Conservation (phyloP, 805 yeast species). For the Nakazawaea molendinolei region DNA sequence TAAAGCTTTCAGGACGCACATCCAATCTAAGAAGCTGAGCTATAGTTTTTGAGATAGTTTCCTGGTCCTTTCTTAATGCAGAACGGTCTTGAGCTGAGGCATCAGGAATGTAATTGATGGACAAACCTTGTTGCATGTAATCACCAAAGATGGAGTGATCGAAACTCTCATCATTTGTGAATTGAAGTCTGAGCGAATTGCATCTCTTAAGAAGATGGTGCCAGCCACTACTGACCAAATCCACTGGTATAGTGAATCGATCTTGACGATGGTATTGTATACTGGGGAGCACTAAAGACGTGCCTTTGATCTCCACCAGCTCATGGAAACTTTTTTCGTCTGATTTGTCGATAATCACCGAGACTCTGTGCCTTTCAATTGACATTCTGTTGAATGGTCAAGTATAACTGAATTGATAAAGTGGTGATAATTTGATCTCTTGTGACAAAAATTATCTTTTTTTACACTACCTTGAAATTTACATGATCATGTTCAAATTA, state of each 20-base stretch:
- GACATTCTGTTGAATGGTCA: too few species aligned
- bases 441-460: too few species aligned
- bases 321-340: constrained; percentile 6
- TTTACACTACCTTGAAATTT: too few species aligned
- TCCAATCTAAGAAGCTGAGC: not conserved
- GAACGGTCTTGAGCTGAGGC: too few species aligned
- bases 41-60: too few species aligned
- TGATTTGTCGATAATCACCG: constrained; percentile 2
- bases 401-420: too few species aligned
- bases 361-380: too few species aligned
- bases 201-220: not conserved
- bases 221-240: not conserved
- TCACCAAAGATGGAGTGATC: constrained; percentile 10
- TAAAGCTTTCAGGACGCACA: not conserved
- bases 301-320: not conserved
- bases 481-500: too few species aligned
- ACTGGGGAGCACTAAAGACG: constrained; percentile 1
- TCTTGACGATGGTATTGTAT: constrained; percentile 7
- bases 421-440: too few species aligned
- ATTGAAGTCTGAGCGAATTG: not conserved
- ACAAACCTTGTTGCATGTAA: constrained; percentile 5
- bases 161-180: not conserved
- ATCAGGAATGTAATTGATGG: constrained; percentile 2
- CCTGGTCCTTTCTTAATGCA: too few species aligned
- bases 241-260: constrained; percentile 6